Base-by-base conservation (phyloP, 2,329 filamentous ascomycete species). In the Dactylellina sp. region DNA sequence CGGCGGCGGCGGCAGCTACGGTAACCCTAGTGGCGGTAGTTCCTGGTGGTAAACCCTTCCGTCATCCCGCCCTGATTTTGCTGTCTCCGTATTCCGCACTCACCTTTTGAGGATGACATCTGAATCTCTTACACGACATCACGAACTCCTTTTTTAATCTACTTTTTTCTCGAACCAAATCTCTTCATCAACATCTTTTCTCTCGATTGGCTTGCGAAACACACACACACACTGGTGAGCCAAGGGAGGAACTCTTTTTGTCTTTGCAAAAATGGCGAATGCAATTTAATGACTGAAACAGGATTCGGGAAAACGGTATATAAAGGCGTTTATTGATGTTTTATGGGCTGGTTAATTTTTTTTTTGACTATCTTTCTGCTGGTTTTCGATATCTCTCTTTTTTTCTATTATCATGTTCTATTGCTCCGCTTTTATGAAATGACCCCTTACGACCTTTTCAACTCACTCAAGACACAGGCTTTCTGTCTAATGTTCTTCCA, bases 1-100 rank as follows among this genome's bases (percentile, higher is more conserved):
- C 12, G 56, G 55, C 20, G 55, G 55, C 18, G 50, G 52, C 46
- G 47, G 52, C 60, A 55, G 87, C 81, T 91, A 91, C 82, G 89
- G 89, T 81, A 89, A 91, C 83, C 89, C 89, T 78, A 85, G 86
- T 77, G 86, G 86, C 77, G 84, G 88, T 80, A 88, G 85, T 75
- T 89, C 87, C 77, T 91, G 90, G 89, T 92, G 85, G 85, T 87
- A 87, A 79, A 79, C 76, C 28, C n/a, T 66, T 49, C 28, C 39
- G 49, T 55, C 49, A 49, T 32, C 52, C 44, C 53, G 71, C 71
- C 63, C 71, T 20, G 52, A 35, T 62, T 57, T 75, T 64, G 60
- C 47, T 62, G 65, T 66, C 59, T 35, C 39, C 52, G 47, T 63
- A 35, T 50, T 55, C 28, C 32, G 44, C 40, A 57, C 24, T 7